phyloP scores from a whole-genome alignment of 345 rosid genomes.

The Acer campestre region DNA sequence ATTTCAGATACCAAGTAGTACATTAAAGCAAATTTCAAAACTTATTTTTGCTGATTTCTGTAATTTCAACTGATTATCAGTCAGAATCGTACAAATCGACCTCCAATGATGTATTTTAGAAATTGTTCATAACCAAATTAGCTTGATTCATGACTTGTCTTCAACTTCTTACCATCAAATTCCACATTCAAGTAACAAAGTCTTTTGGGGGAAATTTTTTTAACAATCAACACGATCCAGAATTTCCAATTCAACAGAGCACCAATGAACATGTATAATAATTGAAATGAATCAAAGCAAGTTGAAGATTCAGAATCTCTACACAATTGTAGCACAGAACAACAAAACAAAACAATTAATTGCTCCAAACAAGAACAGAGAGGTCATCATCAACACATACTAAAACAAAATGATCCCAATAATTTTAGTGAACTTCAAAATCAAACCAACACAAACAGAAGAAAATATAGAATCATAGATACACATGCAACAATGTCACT shows the following conservation, averaged over 20 bases:
- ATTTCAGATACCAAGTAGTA: neutral
- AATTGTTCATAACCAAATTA: neutral
- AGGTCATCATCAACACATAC: constrained; percentile 5
- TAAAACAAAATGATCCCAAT: neutral
- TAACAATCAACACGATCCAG: neutral
- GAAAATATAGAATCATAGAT: neutral
- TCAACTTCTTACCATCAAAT: neutral
- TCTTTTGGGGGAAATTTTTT: no score
- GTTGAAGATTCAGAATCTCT: neutral
- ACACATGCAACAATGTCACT: constrained; percentile 3
- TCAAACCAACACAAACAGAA: neutral
- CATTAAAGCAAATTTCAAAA: neutral
- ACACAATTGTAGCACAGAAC: neutral
- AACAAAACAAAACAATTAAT: constrained; percentile 1
- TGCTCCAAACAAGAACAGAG: neutral
- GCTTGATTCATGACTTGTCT: neutral
- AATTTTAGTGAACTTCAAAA: constrained; percentile 1
- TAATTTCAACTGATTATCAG: neutral
- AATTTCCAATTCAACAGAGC: neutral
- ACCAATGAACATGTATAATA: neutral
- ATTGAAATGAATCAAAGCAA: neutral
- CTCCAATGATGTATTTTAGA: neutral
- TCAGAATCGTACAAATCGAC: neutral
- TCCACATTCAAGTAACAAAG: neutral
- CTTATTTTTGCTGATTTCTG: neutral